A percentile compares a stretch with the other conserved stretches of the same genome.
Evolutionary conservation across 2,329 filamentous ascomycete genomes (phyloP).

Genomic region (Arthrocladium fulminans): DNA sequence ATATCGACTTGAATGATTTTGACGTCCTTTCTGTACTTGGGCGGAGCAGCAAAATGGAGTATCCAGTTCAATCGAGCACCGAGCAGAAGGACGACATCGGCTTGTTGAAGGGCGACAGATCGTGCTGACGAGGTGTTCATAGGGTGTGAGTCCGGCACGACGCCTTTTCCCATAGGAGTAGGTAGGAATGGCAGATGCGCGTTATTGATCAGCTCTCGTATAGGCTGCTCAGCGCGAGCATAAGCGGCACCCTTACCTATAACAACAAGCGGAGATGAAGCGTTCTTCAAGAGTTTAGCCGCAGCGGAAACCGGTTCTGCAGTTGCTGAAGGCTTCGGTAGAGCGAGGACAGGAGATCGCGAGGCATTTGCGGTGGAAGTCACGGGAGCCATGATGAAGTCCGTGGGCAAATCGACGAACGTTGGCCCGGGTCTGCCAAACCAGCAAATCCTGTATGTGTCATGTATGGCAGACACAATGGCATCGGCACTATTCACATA

Average conservation of each 20-base stretch:
- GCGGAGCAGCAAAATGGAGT: constrained; percentile 46
- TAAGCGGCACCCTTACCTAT: constrained; percentile 51
- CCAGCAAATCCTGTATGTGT: constrained; percentile 45
- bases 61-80: constrained; percentile 52
- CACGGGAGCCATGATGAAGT: constrained; percentile 41
- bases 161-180: constrained; percentile 52
- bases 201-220: constrained; percentile 39
- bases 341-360: constrained; percentile 17
- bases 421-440: constrained; percentile 47
- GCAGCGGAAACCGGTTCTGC: constrained; percentile 35
- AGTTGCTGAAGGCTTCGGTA: constrained; percentile 39
- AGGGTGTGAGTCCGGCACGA: constrained; percentile 46
- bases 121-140: constrained; percentile 47
- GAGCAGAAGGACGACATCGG: constrained; percentile 48
- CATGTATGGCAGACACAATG: constrained; percentile 34
- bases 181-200: constrained; percentile 48
- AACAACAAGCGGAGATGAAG: constrained; percentile 44
- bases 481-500: constrained; percentile 39
- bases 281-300: constrained; percentile 37
- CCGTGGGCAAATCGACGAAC: constrained; percentile 49
- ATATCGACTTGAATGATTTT: constrained; percentile 51
- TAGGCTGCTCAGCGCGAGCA: constrained; percentile 40
- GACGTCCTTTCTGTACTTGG: constrained; percentile 44
- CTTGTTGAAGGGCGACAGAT: constrained; percentile 44
- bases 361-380: constrained; percentile 15